A percentile compares a stretch with the other conserved stretches of the same genome.
These are phyloP conservation scores for Salvia splendens DNA, from an alignment of 257 asterid genomes.

Conservation along the genomic window DNA sequence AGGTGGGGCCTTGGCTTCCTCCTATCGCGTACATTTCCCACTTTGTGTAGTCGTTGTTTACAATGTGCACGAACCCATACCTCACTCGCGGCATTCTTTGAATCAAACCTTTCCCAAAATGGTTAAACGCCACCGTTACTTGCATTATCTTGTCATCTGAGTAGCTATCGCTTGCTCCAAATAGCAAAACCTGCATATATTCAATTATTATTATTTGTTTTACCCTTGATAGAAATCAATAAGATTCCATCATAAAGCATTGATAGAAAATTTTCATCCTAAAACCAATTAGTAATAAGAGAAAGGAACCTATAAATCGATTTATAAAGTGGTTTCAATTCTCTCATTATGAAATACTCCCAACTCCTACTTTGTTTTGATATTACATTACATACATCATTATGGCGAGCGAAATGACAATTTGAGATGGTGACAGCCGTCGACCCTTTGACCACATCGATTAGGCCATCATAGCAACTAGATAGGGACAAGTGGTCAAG, in stretches of 20 bases:
- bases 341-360: too few relatives aligned
- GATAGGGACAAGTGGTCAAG: slow-evolving; percentile 62
- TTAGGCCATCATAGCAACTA: slow-evolving; percentile 55
- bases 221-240: too few relatives aligned
- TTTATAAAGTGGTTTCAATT: too few relatives aligned
- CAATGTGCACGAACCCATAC: slow-evolving; percentile 55
- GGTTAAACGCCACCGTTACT: slow-evolving; percentile 65
- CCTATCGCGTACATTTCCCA: slow-evolving; percentile 82
- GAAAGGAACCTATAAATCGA: too few relatives aligned
- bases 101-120: slow-evolving; percentile 53
- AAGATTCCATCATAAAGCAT: too few relatives aligned
- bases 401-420: slow-evolving; percentile 53
- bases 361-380: too few relatives aligned
- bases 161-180: slow-evolving; percentile 54
- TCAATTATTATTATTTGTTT: too few relatives aligned
- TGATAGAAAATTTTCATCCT: too few relatives aligned
- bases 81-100: slow-evolving; percentile 69
- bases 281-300: too few relatives aligned
- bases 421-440: slow-evolving; percentile 73
- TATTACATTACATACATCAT: slow-evolving; percentile 39
- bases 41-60: slow-evolving; percentile 59
- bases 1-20: slow-evolving; percentile 57
- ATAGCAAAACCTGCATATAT: slow-evolving; percentile 50
- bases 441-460: slow-evolving; percentile 56
- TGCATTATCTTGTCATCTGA: slow-evolving; percentile 53